phyloP scores from a whole-genome alignment of 2,329 filamentous ascomycete species.

The Rhynchosporium graminicola region DNA sequence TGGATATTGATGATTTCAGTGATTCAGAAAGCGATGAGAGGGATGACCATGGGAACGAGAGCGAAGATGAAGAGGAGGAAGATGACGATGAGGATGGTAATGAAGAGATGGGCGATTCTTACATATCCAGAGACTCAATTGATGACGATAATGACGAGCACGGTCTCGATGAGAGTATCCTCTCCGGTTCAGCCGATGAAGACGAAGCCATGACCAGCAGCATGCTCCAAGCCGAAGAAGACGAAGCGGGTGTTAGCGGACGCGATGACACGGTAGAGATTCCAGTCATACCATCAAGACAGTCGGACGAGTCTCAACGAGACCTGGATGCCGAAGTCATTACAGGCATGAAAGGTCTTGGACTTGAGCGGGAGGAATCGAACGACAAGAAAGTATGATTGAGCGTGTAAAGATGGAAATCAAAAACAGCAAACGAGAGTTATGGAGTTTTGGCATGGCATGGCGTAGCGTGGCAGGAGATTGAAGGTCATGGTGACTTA shows the following conservation, averaged over 20 bases:
- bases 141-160: conserved; percentile 49
- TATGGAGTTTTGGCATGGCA: conserved; percentile 3
- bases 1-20: conserved; percentile 86
- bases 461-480: conserved; percentile 11
- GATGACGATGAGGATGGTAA: conserved; percentile 53
- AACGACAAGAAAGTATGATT: conserved; percentile 31
- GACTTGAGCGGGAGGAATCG: conserved; percentile 45
- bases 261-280: conserved; percentile 2
- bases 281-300: not conserved
- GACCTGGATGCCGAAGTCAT: conserved; percentile 59
- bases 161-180: conserved; percentile 33
- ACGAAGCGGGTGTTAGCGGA: conserved; percentile 37
- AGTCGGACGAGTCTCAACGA: conserved; percentile 37
- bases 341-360: conserved; percentile 58
- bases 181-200: conserved; percentile 34
- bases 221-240: conserved; percentile 40
- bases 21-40: conserved; percentile 71
- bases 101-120: conserved; percentile 57
- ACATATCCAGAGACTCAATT: conserved; percentile 53
- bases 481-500: conserved; percentile 18
- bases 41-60: conserved; percentile 55
- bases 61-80: conserved; percentile 49
- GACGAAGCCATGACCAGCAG: conserved; percentile 33
- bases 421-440: not conserved
- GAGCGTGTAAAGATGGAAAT: not conserved